Conservation (phyloP, 2,329 filamentous ascomycete species). For the Teratosphaeria gauchensis region DNA sequence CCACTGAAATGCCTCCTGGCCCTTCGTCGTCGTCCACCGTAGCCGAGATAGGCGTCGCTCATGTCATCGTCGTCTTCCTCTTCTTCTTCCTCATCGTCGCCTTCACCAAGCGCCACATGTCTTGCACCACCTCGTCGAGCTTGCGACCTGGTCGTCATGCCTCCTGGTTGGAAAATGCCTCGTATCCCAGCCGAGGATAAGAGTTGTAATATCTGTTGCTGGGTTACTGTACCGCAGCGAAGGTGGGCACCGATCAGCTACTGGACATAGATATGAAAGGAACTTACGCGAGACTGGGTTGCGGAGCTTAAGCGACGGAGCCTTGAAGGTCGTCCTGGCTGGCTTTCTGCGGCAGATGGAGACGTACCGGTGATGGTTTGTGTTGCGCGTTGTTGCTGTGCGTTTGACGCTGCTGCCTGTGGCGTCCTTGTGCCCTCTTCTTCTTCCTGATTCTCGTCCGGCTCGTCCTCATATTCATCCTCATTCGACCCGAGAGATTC, state of each 20-base stretch:
- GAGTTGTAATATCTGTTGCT: constrained; percentile 44
- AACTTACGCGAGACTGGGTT: constrained; percentile 9
- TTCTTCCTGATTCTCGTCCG: constrained; percentile 24
- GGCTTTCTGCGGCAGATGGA: background rate
- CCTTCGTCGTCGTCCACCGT: constrained; percentile 34
- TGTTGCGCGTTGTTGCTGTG: constrained; percentile 4
- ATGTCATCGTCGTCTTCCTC: constrained; percentile 24
- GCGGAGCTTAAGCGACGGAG: constrained; percentile 9
- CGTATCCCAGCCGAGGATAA: constrained; percentile 45
- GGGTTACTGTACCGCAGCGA: constrained; percentile 29
- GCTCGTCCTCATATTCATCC: constrained; percentile 14
- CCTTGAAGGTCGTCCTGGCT: constrained; percentile 1
- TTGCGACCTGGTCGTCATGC: constrained; percentile 18
- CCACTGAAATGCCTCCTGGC: constrained; percentile 35
- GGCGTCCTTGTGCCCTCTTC: constrained; percentile 24
- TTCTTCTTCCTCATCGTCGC: constrained; percentile 17
- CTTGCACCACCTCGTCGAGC: constrained; percentile 5
- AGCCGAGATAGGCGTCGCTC: constrained; percentile 25
- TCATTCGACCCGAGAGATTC: constrained; percentile 22
- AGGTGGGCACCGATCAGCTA: constrained; percentile 8
- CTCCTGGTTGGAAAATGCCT: constrained; percentile 37
- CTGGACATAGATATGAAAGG: constrained; percentile 4
- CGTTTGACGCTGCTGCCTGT: constrained; percentile 11
- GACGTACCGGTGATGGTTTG: constrained; percentile 24
- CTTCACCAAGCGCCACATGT: constrained; percentile 15